Percentiles rank a stretch among this genome's conserved stretches.
These are phyloP conservation scores for Neurospora sp. DNA, from an alignment of 495 filamentous ascomycete genomes.

Conservation along the genomic window DNA sequence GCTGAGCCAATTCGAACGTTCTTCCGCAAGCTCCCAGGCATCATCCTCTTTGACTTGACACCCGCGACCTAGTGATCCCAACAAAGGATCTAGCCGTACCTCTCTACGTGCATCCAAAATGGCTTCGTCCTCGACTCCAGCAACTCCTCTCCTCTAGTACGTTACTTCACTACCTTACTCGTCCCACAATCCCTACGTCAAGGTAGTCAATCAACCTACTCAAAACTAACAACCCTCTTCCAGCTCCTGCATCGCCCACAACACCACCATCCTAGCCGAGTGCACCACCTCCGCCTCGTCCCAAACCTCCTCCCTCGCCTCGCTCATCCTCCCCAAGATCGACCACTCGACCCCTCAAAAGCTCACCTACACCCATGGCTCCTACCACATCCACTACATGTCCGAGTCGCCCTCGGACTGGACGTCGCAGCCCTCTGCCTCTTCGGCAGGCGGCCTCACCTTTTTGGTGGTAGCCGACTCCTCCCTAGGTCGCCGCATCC, in stretches of 20 bases:
- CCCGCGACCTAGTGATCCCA: not conserved
- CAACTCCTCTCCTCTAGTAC: constrained; percentile 74
- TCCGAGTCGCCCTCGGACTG: constrained; percentile 66
- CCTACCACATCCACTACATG: constrained; percentile 93
- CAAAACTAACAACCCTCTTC: constrained; percentile 12
- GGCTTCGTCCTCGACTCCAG: constrained; percentile 70
- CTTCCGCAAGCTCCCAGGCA: not conserved
- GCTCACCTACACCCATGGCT: constrained; percentile 85
- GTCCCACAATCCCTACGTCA: not conserved
- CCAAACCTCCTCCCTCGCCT: constrained; percentile 73
- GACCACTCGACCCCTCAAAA: constrained; percentile 69
- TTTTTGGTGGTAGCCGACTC: constrained; percentile 71
- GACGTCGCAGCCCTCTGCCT: constrained; percentile 21
- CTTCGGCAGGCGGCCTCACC: constrained; percentile 66
- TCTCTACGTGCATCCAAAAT: constrained; percentile 28
- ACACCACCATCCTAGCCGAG: constrained; percentile 85
- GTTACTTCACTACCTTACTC: constrained; percentile 18
- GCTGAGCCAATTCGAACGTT: not conserved
- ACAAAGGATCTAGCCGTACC: not conserved
- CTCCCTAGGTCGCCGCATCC: constrained; percentile 71
- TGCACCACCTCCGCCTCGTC: constrained; percentile 73
- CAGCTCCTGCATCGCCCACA: constrained; percentile 84
- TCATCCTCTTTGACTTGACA: not conserved
- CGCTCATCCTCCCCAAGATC: constrained; percentile 94
- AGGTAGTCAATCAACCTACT: not conserved